Evolutionary conservation across 1,284 basidiomycete genomes (phyloP), one percentile per base, ranked within the genome.

Genomic region (Sparassis latifolia): DNA sequence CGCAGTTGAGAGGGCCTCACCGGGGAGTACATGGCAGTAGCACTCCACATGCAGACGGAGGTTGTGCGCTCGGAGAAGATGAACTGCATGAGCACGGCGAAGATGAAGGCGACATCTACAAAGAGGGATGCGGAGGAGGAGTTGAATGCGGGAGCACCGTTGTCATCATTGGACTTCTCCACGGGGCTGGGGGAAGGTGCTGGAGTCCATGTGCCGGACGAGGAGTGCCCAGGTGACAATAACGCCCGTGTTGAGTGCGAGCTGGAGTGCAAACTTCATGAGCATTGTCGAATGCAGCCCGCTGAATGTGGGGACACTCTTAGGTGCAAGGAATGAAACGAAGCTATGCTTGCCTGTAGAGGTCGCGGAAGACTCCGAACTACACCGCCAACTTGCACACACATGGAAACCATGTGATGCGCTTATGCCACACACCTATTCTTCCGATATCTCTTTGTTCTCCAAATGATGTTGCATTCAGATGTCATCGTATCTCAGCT

Each of bases 31-130:
- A 61, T 76, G 69, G 10, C 68, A 71, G 60, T 82, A 86, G 48
- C 83, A 73, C 61, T 88, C 79, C 3, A 78, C 83, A 40, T 84
- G 82, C 33, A 84, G 62, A 20, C 75, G 74, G 65, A 75, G 86
- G 85, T 53, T 9, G 75, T 72, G 29, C 84, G 79, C 62, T 88
- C 84, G 54, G 87, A 58, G 62, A 86, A 77, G 51, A 86, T 62
- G 43, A 84, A 62, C 60, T 85, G 74, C 20, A 68, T 59, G 57
- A 84, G 63, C 31, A 70, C 51, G 28, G 67, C 64, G 57, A 83
- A 65, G 20, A 66, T 72, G 58, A 85, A 84, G 1, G 77, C 66
- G 61, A 84, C 73, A 63, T 85, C 80, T 20, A 84, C 62, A 59
- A 84, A 81, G 47, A 84, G 74, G 27, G 65, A 59, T 3, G 75